Percentiles rank a stretch among this genome's conserved stretches.
Conservation (phyloP, 2,329 filamentous ascomycete genomes). For the Trichoderma hamatum region DNA sequence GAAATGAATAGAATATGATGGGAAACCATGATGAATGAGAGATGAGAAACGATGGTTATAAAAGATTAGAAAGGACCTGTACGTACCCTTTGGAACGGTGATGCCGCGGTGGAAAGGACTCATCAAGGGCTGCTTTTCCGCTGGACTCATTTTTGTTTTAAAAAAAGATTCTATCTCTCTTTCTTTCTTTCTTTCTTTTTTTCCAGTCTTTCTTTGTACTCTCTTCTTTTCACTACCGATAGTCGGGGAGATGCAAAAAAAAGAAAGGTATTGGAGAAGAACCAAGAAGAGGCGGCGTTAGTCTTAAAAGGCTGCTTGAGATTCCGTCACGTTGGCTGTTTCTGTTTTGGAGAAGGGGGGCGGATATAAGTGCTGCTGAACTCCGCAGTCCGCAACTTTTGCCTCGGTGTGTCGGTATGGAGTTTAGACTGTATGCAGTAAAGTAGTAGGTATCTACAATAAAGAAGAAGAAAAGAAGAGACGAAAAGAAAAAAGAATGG, state of each 20-base stretch:
- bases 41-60: not conserved
- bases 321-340: not conserved
- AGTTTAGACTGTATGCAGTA: not conserved
- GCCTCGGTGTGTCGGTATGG: not conserved
- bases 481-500: not conserved
- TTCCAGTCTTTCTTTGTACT: no score
- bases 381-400: constrained; percentile 1
- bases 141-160: not conserved
- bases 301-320: not conserved
- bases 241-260: not conserved
- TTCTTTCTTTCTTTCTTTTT: not conserved
- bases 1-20: not conserved
- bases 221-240: not conserved
- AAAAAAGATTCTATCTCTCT: not conserved
- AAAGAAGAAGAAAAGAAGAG: not conserved
- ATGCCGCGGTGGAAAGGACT: not conserved
- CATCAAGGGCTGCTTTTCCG: constrained; percentile 16
- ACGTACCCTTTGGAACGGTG: constrained; percentile 22
- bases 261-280: not conserved
- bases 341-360: not conserved
- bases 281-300: not conserved
- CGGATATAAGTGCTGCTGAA: constrained; percentile 14
- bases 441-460: not conserved
- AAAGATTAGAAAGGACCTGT: not conserved
- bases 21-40: not conserved